These are phyloP conservation scores for Phialophora chinensis DNA, from an alignment of 2,329 filamentous ascomycete species.

Conservation along the genomic window DNA sequence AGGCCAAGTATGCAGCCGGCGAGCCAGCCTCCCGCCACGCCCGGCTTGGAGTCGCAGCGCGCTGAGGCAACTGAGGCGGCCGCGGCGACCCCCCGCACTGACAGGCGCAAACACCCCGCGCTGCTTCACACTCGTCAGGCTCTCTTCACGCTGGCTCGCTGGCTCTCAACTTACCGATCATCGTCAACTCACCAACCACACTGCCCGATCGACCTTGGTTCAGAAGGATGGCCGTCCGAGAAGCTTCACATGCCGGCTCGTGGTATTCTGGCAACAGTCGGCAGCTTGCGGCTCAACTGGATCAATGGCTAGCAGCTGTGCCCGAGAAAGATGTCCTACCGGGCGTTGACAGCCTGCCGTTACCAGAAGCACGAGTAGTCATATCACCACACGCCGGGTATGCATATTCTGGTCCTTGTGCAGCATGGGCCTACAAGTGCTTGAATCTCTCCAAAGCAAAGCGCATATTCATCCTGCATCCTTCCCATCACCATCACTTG, in stretches of 20 bases:
- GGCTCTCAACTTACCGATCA: neutral
- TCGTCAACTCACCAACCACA: conserved; percentile 6
- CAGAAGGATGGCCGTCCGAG: conserved; percentile 51
- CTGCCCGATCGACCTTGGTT: neutral
- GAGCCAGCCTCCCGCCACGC: no score
- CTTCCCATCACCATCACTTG: conserved; percentile 87
- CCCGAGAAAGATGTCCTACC: conserved; percentile 63
- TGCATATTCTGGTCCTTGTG: conserved; percentile 85
- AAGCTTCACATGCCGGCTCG: conserved; percentile 78
- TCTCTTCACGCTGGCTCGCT: neutral
- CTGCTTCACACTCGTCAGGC: neutral
- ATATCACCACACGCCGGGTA: conserved; percentile 97
- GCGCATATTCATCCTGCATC: conserved; percentile 88
- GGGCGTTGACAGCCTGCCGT: conserved; percentile 68
- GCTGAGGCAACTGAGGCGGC: no score
- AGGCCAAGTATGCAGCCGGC: no score
- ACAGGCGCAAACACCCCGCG: neutral
- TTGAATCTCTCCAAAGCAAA: conserved; percentile 84
- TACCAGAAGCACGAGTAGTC: conserved; percentile 77
- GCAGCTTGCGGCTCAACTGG: conserved; percentile 71
- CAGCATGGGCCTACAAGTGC: conserved; percentile 91
- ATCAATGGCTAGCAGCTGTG: conserved; percentile 75
- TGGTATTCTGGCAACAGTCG: conserved; percentile 76
- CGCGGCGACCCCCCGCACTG: neutral
- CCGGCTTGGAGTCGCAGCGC: no score